Conservation (phyloP, 371 early-diverging fungal genomes). For the Blakeslea trispora region DNA sequence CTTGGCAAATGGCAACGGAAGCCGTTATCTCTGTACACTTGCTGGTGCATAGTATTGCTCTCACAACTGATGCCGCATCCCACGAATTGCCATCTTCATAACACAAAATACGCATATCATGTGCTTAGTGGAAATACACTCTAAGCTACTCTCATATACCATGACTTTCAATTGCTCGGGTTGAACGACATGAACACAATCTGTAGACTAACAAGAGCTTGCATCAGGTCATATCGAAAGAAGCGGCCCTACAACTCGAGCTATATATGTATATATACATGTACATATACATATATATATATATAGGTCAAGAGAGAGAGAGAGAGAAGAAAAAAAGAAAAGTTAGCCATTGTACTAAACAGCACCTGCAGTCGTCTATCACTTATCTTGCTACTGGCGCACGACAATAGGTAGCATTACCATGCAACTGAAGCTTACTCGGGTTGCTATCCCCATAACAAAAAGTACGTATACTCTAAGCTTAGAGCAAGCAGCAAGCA, state of each 20-base stretch:
- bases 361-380: neutral
- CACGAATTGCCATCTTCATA: constrained; percentile 24
- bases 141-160: constrained; percentile 14
- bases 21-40: constrained; percentile 10
- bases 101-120: constrained; percentile 21
- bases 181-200: constrained; percentile 13
- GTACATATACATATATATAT: constrained; percentile 2
- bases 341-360: constrained; percentile 1
- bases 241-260: neutral
- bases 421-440: constrained; percentile 20
- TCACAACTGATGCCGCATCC: constrained; percentile 13
- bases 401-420: constrained; percentile 6
- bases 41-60: constrained; percentile 4
- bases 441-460: constrained; percentile 25
- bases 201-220: constrained; percentile 19
- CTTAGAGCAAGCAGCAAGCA: constrained; percentile 24
- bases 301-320: too few relatives aligned
- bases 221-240: constrained; percentile 7
- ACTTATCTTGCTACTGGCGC: constrained; percentile 3
- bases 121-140: constrained; percentile 26
- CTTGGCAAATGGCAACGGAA: constrained; percentile 9
- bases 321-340: neutral
- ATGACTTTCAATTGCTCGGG: constrained; percentile 14
- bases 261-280: constrained; percentile 2
- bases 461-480: constrained; percentile 22